phyloP scores from a whole-genome alignment of 352 stramenopile genomes.

The Thraustotheca clavata region DNA sequence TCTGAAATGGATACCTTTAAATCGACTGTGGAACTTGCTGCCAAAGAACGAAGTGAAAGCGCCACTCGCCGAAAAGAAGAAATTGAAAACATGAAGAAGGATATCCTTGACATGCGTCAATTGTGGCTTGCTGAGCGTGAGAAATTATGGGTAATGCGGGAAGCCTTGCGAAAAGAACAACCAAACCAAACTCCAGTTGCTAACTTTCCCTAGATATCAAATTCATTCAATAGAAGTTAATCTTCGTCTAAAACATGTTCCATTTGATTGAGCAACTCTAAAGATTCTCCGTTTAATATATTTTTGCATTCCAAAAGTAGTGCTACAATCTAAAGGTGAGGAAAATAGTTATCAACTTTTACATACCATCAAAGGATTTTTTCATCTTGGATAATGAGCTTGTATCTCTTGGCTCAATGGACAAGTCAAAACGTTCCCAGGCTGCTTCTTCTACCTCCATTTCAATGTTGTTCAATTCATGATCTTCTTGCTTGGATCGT shows the following conservation, averaged over 20 bases:
- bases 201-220: background rate
- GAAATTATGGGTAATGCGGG: conserved; percentile 9
- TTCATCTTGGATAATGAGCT: background rate
- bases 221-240: background rate
- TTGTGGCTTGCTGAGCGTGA: conserved; percentile 8
- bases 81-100: conserved; percentile 11
- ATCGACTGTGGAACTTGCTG: background rate
- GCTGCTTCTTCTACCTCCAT: background rate
- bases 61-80: background rate
- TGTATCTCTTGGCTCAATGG: background rate
- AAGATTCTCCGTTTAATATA: conserved; percentile 2
- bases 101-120: conserved; percentile 11
- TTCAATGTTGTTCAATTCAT: background rate
- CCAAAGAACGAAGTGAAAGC: background rate
- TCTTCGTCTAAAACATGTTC: background rate
- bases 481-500: background rate
- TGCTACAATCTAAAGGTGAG: background rate
- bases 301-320: conserved; percentile 6
- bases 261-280: conserved; percentile 4
- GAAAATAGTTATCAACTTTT: background rate
- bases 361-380: background rate
- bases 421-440: conserved; percentile 3
- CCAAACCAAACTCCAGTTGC: conserved; percentile 10
- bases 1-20: conserved; percentile 1
- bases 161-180: conserved; percentile 16